A percentile compares a stretch with the other conserved stretches of the same genome.
These are phyloP conservation scores for Lactifluus piperatus DNA, from an alignment of 768 basidiomycete genomes.

Conservation along the genomic window DNA sequence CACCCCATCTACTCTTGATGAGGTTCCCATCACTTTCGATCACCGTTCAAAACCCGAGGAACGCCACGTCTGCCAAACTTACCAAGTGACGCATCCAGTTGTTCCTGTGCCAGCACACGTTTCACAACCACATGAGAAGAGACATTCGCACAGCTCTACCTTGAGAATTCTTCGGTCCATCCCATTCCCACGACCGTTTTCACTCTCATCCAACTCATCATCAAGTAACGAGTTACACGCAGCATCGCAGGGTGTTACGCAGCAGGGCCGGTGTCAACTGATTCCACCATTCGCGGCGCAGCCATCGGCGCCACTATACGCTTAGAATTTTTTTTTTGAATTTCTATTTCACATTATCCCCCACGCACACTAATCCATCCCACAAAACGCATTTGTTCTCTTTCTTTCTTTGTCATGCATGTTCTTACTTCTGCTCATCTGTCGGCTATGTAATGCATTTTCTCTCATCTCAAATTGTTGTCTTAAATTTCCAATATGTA, in stretches of 20 bases:
- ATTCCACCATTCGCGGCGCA: slow-evolving; percentile 15
- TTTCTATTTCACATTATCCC: not conserved
- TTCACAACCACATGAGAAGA: slow-evolving; percentile 3
- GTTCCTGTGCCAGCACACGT: not conserved
- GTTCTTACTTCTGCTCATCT: not conserved
- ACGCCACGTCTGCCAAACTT: not conserved
- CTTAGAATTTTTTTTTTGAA: not conserved
- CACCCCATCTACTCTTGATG: not conserved
- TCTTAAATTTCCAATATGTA: not conserved
- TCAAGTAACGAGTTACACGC: slow-evolving; percentile 1
- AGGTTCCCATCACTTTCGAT: not conserved
- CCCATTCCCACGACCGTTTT: slow-evolving; percentile 14
- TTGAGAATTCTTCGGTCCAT: slow-evolving; percentile 17
- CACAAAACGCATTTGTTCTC: not conserved
- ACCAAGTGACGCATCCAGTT: not conserved
- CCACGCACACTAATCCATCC: not conserved
- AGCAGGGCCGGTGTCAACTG: slow-evolving; percentile 10
- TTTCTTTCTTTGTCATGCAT: not conserved
- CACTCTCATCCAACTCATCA: not conserved
- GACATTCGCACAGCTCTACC: slow-evolving; percentile 9
- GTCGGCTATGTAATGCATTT: not conserved
- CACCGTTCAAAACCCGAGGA: not conserved
- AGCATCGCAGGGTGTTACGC: not conserved
- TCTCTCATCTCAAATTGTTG: not conserved
- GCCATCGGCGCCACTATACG: slow-evolving; percentile 12